phyloP scores from a whole-genome alignment of 2,329 filamentous ascomycete species.

The Furcasterigmium sp. region DNA sequence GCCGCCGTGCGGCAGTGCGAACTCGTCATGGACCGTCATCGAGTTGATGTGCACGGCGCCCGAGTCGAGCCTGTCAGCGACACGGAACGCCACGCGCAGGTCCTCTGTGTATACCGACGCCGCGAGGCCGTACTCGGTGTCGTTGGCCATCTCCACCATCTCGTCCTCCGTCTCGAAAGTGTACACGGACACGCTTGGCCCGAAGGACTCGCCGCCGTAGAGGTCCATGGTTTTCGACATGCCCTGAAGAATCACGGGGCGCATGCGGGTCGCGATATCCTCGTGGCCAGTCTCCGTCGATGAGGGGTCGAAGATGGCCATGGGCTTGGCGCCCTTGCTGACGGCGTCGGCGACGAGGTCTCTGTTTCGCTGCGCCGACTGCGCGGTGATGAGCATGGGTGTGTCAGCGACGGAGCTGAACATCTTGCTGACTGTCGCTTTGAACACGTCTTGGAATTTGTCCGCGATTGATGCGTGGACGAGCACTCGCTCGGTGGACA shows the following conservation, averaged over 20 bases:
- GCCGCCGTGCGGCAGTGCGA: constrained; percentile 59
- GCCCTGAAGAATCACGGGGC: constrained; percentile 61
- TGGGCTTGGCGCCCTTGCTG: constrained; percentile 54
- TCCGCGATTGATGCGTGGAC: constrained; percentile 20
- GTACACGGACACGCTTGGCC: constrained; percentile 65
- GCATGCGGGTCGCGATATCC: constrained; percentile 37
- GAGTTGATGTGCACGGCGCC: constrained; percentile 65
- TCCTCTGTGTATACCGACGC: constrained; percentile 70
- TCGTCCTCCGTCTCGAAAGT: constrained; percentile 65
- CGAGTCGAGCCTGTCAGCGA: constrained; percentile 60
- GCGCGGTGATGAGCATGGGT: not conserved
- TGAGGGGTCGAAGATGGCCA: constrained; percentile 23
- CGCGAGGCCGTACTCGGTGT: constrained; percentile 72
- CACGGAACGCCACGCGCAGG: constrained; percentile 50
- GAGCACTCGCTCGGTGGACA: constrained; percentile 60
- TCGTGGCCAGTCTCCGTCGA: constrained; percentile 27
- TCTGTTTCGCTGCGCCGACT: constrained; percentile 54
- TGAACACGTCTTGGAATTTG: constrained; percentile 7
- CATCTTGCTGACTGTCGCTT: not conserved
- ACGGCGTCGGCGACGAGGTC: constrained; percentile 62
- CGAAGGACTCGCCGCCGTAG: constrained; percentile 72
- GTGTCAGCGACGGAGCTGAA: too few relatives aligned
- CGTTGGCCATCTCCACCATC: constrained; percentile 69
- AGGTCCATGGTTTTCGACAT: constrained; percentile 65
- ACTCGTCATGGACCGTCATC: constrained; percentile 62